Base-by-base conservation (phyloP, 2,329 filamentous ascomycete genomes). In the Bisporella sp. region DNA sequence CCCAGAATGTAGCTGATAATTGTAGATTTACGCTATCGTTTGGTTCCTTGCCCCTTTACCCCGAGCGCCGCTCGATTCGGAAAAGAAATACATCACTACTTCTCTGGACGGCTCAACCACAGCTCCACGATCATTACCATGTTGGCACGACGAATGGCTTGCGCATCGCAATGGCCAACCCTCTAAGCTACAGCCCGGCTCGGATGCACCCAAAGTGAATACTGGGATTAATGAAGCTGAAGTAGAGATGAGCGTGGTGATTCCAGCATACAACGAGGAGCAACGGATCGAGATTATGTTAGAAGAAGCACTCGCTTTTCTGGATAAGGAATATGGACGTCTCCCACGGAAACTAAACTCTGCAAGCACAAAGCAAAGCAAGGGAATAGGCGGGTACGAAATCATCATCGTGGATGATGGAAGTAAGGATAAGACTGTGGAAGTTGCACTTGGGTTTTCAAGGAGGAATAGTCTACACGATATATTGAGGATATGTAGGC, bases 191-290 rank as follows among this genome's bases (percentile, higher is more conserved):
- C 69, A 58, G 72, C 75, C 30, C 35, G 51, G 33, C 59, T 69
- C 13, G 60, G 61, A 30, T 62, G 50, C 13, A 41, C 50, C 21
- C 41, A 44, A 6, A 60, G 70, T 55, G 63, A 70, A 68, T 21
- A 70, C 70, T 4, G 76, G 80, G 58, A 69, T 73, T 49, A 85
- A 90, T 56, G 77, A 84, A 2, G 79, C 90, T 11, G 83, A 91
- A 55, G 70, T 96, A n/a, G 87, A 86, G 65, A 82, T 99, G 74
- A 93, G 87, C 48, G 83, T 97, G 6, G 89, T 99, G 0, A 85
- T 99, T 41, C 93, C 93, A 0, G 93, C 93, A 7, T 99, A 90
- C 76, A 99, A 99, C 60, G 93, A 99, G 65, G 85, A 92, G 66
- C 77, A 87, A 52, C 83, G 93, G 31, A 77, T 99, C 44, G 76